phyloP scores from a whole-genome alignment of 306 rosid genomes.

The Cyamopsis tetragonoloba region DNA sequence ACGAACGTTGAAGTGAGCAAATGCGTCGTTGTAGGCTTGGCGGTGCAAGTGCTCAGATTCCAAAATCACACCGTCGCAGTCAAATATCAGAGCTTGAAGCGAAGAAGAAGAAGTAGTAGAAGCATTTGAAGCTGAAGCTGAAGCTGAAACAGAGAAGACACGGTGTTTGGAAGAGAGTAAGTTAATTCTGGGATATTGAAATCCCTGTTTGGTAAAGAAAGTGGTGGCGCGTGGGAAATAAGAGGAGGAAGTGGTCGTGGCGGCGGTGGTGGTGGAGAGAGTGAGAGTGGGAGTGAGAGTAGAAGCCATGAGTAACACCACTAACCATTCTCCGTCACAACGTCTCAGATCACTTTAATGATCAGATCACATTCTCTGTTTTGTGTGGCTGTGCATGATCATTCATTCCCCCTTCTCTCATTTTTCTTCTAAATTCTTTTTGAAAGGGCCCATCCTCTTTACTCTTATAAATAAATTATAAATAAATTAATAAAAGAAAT shows the following conservation, averaged over 20 bases:
- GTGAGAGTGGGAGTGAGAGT: constrained; percentile 29
- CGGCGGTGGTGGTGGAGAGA: constrained; percentile 17
- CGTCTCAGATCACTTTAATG: neutral
- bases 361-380: constrained; percentile 14
- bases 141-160: constrained; percentile 41
- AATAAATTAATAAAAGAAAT: too few species aligned
- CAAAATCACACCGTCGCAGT: constrained; percentile 90
- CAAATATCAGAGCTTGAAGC: constrained; percentile 76
- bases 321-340: neutral
- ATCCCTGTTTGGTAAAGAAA: constrained; percentile 19
- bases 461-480: too few species aligned
- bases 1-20: constrained; percentile 60
- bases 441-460: neutral
- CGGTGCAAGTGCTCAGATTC: constrained; percentile 96
- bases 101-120: constrained; percentile 36
- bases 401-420: neutral
- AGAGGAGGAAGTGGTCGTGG: constrained; percentile 15
- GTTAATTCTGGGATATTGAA: constrained; percentile 24
- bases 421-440: neutral
- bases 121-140: too few species aligned
- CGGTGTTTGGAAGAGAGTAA: constrained; percentile 29
- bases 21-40: constrained; percentile 88
- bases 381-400: constrained; percentile 46
- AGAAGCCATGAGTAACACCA: constrained; percentile 44
- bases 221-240: constrained; percentile 31